phyloP scores from a whole-genome alignment of 148 eudicot genomes.

The Amaranthus hypochondriacus region DNA sequence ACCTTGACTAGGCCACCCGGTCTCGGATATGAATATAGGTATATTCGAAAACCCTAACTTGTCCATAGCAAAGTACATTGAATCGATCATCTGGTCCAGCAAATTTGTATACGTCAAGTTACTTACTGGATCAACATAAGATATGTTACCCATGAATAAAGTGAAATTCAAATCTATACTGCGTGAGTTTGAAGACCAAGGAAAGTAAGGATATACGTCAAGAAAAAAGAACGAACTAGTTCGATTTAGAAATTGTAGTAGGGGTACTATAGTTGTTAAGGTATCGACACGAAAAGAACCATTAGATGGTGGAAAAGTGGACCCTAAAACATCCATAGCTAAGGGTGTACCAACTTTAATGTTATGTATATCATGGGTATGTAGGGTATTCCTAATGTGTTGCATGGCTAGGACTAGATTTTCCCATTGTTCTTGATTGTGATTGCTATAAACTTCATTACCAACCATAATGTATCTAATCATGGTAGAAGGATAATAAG shows the following conservation, averaged over 20 bases:
- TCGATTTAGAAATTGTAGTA: conserved; percentile 45
- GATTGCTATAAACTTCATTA: conserved; percentile 55
- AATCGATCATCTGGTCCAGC: conserved; percentile 80
- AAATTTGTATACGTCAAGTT: conserved; percentile 60
- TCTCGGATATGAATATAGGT: conserved; percentile 52
- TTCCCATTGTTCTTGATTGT: conserved; percentile 33
- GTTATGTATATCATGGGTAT: conserved; percentile 36
- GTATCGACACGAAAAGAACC: conserved; percentile 47
- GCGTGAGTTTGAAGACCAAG: conserved; percentile 52
- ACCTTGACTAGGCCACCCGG: conserved; percentile 87
- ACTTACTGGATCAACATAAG: conserved; percentile 45
- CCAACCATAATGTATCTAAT: conserved; percentile 69
- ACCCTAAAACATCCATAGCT: conserved; percentile 69
- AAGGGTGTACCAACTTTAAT: conserved; percentile 74
- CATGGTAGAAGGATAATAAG: conserved; percentile 60
- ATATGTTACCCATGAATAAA: conserved; percentile 29
- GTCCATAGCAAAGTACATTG: conserved; percentile 55
- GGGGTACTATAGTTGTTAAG: conserved; percentile 30
- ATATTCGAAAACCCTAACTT: conserved; percentile 51
- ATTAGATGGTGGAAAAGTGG: conserved; percentile 67
- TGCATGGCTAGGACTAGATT: conserved; percentile 66
- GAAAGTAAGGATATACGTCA: conserved; percentile 66
- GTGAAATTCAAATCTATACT: conserved; percentile 50
- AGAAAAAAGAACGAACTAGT: conserved; percentile 56
- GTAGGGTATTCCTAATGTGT: conserved; percentile 33